Evolutionary conservation across 1,284 basidiomycete genomes (phyloP), one percentile per base, ranked within the genome.

Genomic region (Trichosporon coremiiforme): DNA sequence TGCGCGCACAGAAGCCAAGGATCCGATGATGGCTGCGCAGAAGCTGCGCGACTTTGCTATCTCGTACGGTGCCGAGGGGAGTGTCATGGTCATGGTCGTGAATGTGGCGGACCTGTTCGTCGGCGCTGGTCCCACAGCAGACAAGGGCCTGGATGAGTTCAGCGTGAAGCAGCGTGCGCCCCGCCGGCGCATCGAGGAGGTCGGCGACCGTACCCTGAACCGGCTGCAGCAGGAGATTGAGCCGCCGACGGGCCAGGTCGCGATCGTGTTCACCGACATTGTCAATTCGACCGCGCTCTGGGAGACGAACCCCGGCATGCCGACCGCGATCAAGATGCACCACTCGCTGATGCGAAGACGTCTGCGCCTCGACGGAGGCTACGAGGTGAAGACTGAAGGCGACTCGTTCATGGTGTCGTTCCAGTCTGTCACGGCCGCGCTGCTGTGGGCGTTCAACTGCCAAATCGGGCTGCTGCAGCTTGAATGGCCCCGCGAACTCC

Each of bases 391-490:
- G 85, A 99, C 97, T 22, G 97, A 99, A 90, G 97, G 97, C 45
- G 97, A 99, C 79, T 91, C 96, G 0, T 99, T 99, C 86, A 97
- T 99, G 93, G 95, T 96, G 64, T 95, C 95, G 17, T 99, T 99
- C 87, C 92, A 92, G 9, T 92, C 90, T 4, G 89, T 95, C 8
- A 87, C 93, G 3, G 88, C 93, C 0, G 97, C 94, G 0, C 83
- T 99, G 47, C 89, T 95, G 85, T 99, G 94, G 93, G 92, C 91
- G 77, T 87, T 98, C 79, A 90, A 88, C 53, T 93, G 96, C 47
- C 97, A 99, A 83, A 85, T 91, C 55, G 89, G 92, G 75, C 86
- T 99, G 17, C 86, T 98, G 53, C 86, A 90, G n/a, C 90, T 92
- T 74, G 86, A 90, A 33, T 99, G 97, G 97, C 97, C 97, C 0